Base-by-base conservation (phyloP, 495 filamentous ascomycete genomes). In the Podospora sp. region DNA sequence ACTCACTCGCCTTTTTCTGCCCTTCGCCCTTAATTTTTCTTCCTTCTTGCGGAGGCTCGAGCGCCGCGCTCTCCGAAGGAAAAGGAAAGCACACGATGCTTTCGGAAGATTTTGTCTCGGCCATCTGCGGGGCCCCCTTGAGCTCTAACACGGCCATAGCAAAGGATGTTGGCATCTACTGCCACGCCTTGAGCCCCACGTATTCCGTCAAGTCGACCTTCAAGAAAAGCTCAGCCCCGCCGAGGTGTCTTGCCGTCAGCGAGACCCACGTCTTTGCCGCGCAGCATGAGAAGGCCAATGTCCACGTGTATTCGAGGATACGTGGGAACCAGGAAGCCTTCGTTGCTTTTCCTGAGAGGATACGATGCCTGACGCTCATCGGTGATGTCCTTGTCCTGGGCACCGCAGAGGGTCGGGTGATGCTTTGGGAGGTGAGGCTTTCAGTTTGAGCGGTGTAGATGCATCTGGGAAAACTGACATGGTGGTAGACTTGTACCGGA, bases 141-240 rank as follows among this genome's bases (percentile, higher is more conserved):
- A 77, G 85, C 65, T 85, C 88, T 66, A 87, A 87, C 63, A 87
- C 87, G 14, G 84, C 87, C 56, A 84, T 86, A 60, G 80, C 89
- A 25, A 91, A 91, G 75, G 92, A 95, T 79, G 88, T 90, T 26
- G 91, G 90, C 58, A 90, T 97, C 71, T 93, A 93, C 79, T 78
- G 94, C 68, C 91, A 96, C 72, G 91, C 91, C 65, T 84, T 92
- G 69, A 91, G 93, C 71, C 91, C 94, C 57, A 81, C 87, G 57
- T 85, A 88, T 63, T 83, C 86, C 7, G 84, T 91, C 68, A 89
- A 88, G 72, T 83, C 85, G 66, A 87, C 87, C 68, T 96, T 96
- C 85, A 98, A 97, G 85, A 97, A 96, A 81, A 96, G 91, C 80
- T 92, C 92, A 35, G 89, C 90, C 8, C 81, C 88, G 24, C 80